These are phyloP conservation scores for Dactylellina cionopaga DNA, from an alignment of 2,329 filamentous ascomycete genomes.

Conservation along the genomic window DNA sequence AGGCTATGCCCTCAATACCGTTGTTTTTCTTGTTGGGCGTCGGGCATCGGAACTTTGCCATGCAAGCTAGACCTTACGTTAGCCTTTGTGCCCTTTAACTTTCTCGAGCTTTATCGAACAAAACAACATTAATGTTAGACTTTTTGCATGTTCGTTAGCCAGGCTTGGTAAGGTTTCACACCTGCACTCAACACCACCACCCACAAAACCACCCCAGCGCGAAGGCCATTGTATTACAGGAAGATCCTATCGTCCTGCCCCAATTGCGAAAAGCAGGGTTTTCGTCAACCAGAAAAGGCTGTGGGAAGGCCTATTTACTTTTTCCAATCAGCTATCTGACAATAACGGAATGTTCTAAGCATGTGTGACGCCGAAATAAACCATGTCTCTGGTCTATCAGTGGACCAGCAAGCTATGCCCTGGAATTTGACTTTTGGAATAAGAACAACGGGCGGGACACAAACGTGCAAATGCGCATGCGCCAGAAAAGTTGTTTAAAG, in stretches of 20 bases:
- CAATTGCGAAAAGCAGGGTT: slow-evolving; percentile 46
- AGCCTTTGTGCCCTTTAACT: not conserved
- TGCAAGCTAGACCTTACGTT: slow-evolving; percentile 8
- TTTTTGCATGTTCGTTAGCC: slow-evolving; percentile 20
- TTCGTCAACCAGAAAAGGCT: slow-evolving; percentile 10
- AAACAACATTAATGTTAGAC: slow-evolving; percentile 34
- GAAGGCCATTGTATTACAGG: slow-evolving; percentile 1
- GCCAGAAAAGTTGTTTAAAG: slow-evolving; percentile 48
- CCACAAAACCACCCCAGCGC: slow-evolving; percentile 6
- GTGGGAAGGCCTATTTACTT: slow-evolving; percentile 31
- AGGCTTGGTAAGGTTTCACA: slow-evolving; percentile 38
- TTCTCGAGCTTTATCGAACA: slow-evolving; percentile 28
- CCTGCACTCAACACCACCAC: slow-evolving; percentile 24
- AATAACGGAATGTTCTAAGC: slow-evolving; percentile 10
- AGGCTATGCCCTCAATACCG: not conserved
- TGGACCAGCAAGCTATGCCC: slow-evolving; percentile 15
- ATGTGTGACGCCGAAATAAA: slow-evolving; percentile 49
- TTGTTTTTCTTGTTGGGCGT: slow-evolving; percentile 1
- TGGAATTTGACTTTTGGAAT: slow-evolving; percentile 23
- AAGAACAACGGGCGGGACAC: not conserved
- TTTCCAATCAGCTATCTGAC: slow-evolving; percentile 27
- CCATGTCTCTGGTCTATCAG: slow-evolving; percentile 46
- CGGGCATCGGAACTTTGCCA: slow-evolving; percentile 5
- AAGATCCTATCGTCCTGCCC: slow-evolving; percentile 51
- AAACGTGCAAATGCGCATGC: not conserved